Conservation (phyloP, 129 eudicot genomes). For the Tanacetum coccineum region DNA sequence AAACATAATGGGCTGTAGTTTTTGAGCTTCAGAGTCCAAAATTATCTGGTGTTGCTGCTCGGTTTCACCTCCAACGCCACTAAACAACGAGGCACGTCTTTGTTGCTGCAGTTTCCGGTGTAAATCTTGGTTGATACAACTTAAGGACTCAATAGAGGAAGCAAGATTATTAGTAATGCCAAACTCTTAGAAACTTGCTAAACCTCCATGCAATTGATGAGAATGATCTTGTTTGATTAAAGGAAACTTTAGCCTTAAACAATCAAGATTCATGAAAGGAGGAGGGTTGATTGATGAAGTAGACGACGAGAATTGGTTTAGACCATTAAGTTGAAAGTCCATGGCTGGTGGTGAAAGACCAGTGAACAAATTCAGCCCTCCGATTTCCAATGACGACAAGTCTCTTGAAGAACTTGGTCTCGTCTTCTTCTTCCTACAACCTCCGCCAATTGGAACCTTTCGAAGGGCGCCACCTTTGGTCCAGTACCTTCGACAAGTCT, state of each 20-base stretch:
- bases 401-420: constrained; percentile 29
- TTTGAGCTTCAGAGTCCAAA: constrained; percentile 22
- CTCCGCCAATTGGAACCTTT: constrained; percentile 10
- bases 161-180: constrained; percentile 33
- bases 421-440: constrained; percentile 67
- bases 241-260: constrained; percentile 32
- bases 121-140: constrained; percentile 74
- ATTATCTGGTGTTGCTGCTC: constrained; percentile 14
- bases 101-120: constrained; percentile 92
- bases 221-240: constrained; percentile 32
- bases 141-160: constrained; percentile 73
- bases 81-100: constrained; percentile 39
- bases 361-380: constrained; percentile 45
- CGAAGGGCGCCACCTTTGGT: constrained; percentile 3
- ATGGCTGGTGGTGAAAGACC: constrained; percentile 57
- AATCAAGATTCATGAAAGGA: constrained; percentile 41
- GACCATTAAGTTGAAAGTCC: constrained; percentile 72
- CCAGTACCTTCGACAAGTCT: neutral
- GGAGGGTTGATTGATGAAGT: constrained; percentile 24
- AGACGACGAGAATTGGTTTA: constrained; percentile 20
- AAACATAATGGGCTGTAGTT: constrained; percentile 53
- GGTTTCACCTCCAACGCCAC: constrained; percentile 12
- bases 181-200: constrained; percentile 38
- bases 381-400: constrained; percentile 29
- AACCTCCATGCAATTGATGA: constrained; percentile 23